A percentile compares a stretch with the other conserved stretches of the same genome.
Evolutionary conservation across 75 land plant species (phyloP).

Genomic region (Pinus tabuliformis): DNA sequence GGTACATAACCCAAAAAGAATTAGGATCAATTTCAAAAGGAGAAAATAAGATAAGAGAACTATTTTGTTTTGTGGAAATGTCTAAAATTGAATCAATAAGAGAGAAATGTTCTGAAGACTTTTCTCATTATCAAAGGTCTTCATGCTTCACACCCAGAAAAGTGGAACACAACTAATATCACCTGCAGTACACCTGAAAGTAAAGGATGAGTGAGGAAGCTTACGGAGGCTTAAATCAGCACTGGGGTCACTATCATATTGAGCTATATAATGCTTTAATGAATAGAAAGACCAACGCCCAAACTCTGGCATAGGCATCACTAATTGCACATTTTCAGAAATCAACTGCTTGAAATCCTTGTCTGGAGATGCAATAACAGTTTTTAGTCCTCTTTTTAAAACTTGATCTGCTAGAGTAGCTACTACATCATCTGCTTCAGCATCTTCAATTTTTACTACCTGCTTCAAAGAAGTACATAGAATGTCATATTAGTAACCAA

Average conservation of each 20-base stretch:
- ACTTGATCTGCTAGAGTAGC: constrained; percentile 80
- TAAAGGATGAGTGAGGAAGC: constrained; percentile 15
- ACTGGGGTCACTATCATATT: constrained; percentile 70
- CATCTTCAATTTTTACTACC: constrained; percentile 68
- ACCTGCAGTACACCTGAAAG: background rate
- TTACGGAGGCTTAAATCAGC: constrained; percentile 83
- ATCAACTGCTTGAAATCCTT: constrained; percentile 94
- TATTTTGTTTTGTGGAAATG: background rate
- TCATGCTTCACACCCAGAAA: background rate
- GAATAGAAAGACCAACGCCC: constrained; percentile 94
- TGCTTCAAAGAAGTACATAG: constrained; percentile 14
- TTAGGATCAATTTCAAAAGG: background rate
- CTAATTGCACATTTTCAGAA: constrained; percentile 77
- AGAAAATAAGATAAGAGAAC: background rate
- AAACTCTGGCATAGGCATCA: constrained; percentile 77
- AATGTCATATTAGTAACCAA: background rate
- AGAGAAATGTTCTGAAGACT: background rate
- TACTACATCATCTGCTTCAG: constrained; percentile 94
- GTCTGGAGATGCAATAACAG: constrained; percentile 89
- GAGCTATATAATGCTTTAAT: constrained; percentile 69
- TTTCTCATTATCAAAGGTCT: background rate
- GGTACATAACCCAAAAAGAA: background rate
- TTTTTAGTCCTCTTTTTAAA: constrained; percentile 42
- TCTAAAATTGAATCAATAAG: background rate
- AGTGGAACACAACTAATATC: background rate